Conservation (phyloP, 352 stramenopile genomes). For the Phytophthora brassicae region DNA sequence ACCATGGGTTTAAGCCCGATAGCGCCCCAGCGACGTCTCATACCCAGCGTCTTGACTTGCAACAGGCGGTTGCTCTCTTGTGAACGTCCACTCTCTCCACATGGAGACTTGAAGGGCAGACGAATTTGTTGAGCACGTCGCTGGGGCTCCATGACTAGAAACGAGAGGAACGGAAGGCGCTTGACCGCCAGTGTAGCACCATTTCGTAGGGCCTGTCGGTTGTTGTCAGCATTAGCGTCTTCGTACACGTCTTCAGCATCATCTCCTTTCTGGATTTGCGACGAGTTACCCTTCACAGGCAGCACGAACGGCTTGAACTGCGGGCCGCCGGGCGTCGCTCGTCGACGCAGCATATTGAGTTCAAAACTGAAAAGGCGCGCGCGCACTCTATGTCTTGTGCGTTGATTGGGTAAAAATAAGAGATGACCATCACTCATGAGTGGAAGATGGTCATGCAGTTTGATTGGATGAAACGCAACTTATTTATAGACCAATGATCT, state of each 20-base stretch:
- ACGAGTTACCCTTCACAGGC: conserved; percentile 49
- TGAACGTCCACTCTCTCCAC: conserved; percentile 52
- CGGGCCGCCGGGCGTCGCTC: conserved; percentile 19
- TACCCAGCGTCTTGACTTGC: conserved; percentile 83
- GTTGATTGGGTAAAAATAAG: conserved; percentile 18
- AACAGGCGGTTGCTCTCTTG: conserved; percentile 77
- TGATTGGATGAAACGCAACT: conserved; percentile 14
- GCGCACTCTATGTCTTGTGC: too few species aligned
- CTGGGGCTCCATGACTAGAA: conserved; percentile 68
- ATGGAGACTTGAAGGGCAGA: conserved; percentile 80
- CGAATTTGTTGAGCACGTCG: conserved; percentile 55
- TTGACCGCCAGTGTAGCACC: conserved; percentile 67
- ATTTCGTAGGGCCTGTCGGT: conserved; percentile 52
- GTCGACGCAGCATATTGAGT: conserved; percentile 43
- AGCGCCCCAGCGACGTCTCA: conserved; percentile 63
- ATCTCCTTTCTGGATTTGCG: conserved; percentile 1
- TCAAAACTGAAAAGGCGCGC: conserved; percentile 19
- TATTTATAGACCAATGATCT: conserved; percentile 13
- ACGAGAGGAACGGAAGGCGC: conserved; percentile 80
- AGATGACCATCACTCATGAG: conserved; percentile 30
- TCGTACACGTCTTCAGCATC: conserved; percentile 39
- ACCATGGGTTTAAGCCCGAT: conserved; percentile 54
- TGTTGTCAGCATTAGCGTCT: conserved; percentile 38
- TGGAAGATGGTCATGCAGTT: not conserved
- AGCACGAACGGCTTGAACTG: conserved; percentile 84